These are phyloP conservation scores for Schizonepeta tenuifolia DNA, from an alignment of 257 asterid genomes.

Conservation along the genomic window DNA sequence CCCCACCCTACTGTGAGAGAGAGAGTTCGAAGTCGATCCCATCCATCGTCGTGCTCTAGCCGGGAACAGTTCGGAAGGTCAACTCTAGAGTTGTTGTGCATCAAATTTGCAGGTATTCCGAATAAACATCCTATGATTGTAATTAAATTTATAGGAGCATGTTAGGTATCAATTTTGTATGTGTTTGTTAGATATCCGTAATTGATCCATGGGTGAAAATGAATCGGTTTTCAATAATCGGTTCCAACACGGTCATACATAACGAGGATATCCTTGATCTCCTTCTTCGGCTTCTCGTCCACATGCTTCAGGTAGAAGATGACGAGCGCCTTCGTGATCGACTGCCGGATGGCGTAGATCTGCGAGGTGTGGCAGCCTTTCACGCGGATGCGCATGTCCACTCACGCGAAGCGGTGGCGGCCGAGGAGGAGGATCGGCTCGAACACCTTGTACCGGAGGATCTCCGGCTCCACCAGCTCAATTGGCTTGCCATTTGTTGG, in stretches of 20 bases:
- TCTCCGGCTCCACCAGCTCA: constrained; percentile 79
- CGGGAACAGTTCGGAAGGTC: too few species aligned
- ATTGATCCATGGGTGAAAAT: too few species aligned
- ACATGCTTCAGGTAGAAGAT: constrained; percentile 80
- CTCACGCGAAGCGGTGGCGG: constrained; percentile 72
- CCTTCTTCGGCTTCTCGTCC: constrained; percentile 79
- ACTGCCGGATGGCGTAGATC: constrained; percentile 83
- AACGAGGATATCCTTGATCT: constrained; percentile 75
- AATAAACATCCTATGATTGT: too few species aligned
- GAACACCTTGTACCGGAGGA: constrained; percentile 78
- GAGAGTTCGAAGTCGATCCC: too few species aligned
- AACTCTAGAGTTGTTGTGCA: too few species aligned
- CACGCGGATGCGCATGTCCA: constrained; percentile 83
- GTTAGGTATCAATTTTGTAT: too few species aligned
- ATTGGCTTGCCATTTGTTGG: constrained; percentile 82
- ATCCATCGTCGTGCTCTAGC: too few species aligned
- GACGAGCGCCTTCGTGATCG: constrained; percentile 74
- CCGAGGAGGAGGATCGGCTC: constrained; percentile 79
- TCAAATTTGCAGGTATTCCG: too few species aligned
- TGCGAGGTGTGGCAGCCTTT: constrained; percentile 81
- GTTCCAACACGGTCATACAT: constrained; percentile 69
- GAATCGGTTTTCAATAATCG: too few species aligned
- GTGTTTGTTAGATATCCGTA: too few species aligned
- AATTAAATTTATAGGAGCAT: too few species aligned
- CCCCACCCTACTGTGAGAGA: too few species aligned